Evolutionary conservation across 2,329 filamentous ascomycete genomes (phyloP), one percentile per base, ranked within the genome.

Genomic region (Aspergillus ochraceoroseus): DNA sequence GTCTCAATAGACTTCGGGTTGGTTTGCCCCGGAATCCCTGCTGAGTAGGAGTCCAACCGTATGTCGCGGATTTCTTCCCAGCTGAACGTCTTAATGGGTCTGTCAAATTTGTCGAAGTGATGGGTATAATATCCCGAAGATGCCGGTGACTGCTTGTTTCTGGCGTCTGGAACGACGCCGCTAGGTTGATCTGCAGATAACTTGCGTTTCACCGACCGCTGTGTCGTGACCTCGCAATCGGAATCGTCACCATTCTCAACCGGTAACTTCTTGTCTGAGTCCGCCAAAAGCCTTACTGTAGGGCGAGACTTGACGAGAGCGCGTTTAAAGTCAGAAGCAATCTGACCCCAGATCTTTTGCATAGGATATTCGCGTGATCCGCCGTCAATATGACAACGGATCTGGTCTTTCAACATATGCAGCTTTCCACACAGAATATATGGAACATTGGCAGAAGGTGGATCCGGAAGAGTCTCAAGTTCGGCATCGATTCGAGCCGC

Each of bases 371-470:
- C 44, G 0, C 59, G 54, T 1, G 57, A 57, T 0, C 73, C 71
- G 5, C 79, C 72, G 13, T 74, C 68, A 4, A 85, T 63, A 1
- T 79, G 67, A 0, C 67, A 64, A 3, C 73, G 68, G 1, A 87
- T 70, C 0, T 68, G 56, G 0, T 69, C 64, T 0, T 76, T 73
- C 45, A 90, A 81, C 0, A 66, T 66, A 8, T 70, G 67, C 0
- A 90, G 58, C 7, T 78, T 76, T 2, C 74, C 73, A 13, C 74
- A 73, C 0, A 94, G 73, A 7, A 80, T 77, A 0, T 80, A 68
- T n/a, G 80, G 74, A 0, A 87, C 76, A 29, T 87, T 85, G 0
- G 69, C 63, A 0, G 63, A 63, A 0, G 83, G 82, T 0, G 85
- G 74, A 25, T 86, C 82, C 0, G 85, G 85, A 0, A 89, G 72